Conservation (phyloP, 148 eudicot species). For the Rhododendron kiyosumense region DNA sequence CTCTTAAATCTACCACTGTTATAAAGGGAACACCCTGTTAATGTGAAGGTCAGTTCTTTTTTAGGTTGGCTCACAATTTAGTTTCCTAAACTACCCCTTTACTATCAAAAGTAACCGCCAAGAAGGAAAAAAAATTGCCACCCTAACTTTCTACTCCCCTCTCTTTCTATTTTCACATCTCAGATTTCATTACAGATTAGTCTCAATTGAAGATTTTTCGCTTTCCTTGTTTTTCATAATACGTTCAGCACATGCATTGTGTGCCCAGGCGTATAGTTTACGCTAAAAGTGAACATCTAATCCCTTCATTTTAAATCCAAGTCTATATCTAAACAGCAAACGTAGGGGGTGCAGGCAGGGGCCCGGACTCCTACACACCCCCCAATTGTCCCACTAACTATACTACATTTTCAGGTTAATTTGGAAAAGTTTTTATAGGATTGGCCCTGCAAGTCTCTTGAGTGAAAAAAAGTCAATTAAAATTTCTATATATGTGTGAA, state of each 20-base stretch:
- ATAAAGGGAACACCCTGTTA: no score
- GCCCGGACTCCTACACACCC: not conserved
- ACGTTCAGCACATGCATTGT: not conserved
- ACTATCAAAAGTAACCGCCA: not conserved
- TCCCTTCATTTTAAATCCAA: not conserved
- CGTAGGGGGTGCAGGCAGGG: not conserved
- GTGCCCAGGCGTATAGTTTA: not conserved
- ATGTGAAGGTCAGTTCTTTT: not conserved
- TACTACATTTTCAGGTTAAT: not conserved
- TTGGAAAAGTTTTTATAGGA: not conserved
- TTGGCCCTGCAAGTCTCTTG: not conserved
- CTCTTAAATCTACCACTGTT: not conserved
- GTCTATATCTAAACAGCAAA: not conserved
- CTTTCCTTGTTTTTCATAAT: not conserved
- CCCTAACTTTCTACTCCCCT: no score
- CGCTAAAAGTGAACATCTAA: not conserved
- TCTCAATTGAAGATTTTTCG: not conserved
- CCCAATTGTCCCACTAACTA: not conserved
- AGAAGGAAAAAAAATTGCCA: not conserved
- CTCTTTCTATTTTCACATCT: no score
- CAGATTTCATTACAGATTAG: no score
- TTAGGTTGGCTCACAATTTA: not conserved
- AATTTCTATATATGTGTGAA: not conserved
- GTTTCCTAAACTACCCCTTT: not conserved
- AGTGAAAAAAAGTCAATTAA: no score